phyloP scores from a whole-genome alignment of 805 yeast genomes.

The Cephaloascus fragrans region DNA sequence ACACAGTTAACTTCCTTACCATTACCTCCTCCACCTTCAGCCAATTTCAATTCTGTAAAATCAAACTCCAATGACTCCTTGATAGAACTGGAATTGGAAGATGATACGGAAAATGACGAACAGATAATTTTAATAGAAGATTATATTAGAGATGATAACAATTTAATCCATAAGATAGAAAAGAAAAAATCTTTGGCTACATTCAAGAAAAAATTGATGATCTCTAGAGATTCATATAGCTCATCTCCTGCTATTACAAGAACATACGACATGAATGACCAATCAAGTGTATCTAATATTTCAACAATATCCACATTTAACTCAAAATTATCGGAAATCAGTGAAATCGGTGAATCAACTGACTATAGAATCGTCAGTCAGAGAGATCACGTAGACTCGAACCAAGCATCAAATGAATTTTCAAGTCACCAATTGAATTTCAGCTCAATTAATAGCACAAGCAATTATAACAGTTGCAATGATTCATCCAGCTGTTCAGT shows the following conservation, averaged over 20 bases:
- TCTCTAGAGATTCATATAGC: background rate
- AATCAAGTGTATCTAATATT: background rate
- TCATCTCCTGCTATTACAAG: background rate
- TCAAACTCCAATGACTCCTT: constrained; percentile 7
- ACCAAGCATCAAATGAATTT: background rate
- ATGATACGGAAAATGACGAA: constrained; percentile 2
- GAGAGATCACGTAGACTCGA: background rate
- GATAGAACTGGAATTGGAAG: constrained; percentile 1
- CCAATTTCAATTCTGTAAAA: constrained; percentile 6
- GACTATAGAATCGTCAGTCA: too few relatives aligned
- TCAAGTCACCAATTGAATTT: too few relatives aligned
- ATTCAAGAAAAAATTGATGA: constrained; percentile 17
- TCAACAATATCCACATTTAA: background rate
- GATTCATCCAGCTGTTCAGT: background rate
- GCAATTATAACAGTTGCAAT: background rate
- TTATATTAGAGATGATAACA: constrained; percentile 1
- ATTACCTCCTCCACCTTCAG: constrained; percentile 35
- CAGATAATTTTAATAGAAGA: constrained; percentile 3
- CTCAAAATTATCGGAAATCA: background rate
- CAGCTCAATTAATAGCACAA: too few relatives aligned
- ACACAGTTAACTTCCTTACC: constrained; percentile 41
- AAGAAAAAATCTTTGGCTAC: constrained; percentile 26
- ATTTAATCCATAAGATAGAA: constrained; percentile 5
- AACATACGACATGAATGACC: background rate
- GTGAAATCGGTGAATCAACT: background rate